phyloP scores from a whole-genome alignment of 1,139 yeast genomes.

The Sugiyamaella sp. region DNA sequence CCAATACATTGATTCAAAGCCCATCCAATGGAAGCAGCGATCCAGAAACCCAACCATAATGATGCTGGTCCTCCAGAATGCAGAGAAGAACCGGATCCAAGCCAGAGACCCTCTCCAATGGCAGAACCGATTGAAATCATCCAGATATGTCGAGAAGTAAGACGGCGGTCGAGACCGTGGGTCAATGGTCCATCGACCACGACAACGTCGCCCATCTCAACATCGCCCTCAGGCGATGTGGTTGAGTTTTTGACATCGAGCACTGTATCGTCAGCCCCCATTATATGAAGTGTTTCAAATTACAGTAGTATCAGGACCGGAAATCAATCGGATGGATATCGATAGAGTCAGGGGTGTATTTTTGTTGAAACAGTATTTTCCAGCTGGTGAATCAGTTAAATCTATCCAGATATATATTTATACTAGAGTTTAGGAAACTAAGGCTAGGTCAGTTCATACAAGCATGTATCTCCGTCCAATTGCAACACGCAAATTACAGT shows the following conservation, averaged over 20 bases:
- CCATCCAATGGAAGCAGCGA: constrained; percentile 65
- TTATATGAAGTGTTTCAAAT: not conserved
- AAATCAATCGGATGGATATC: too few species aligned
- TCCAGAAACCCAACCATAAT: constrained; percentile 59
- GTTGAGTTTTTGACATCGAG: constrained; percentile 12
- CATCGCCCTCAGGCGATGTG: constrained; percentile 6
- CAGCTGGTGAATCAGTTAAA: not conserved
- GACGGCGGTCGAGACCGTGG: constrained; percentile 25
- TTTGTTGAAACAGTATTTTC: not conserved
- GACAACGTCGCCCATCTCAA: constrained; percentile 19
- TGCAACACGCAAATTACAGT: not conserved
- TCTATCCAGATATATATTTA: not conserved
- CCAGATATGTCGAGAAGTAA: constrained; percentile 45
- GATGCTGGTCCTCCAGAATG: constrained; percentile 76
- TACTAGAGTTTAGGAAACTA: not conserved
- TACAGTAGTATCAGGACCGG: too few species aligned
- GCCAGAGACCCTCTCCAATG: constrained; percentile 53
- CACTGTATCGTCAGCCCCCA: constrained; percentile 10
- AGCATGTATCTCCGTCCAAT: constrained; percentile 14
- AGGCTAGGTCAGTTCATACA: not conserved
- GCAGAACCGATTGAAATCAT: constrained; percentile 56
- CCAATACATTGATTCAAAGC: constrained; percentile 71
- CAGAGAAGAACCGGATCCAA: constrained; percentile 65
- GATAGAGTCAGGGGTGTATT: too few species aligned
- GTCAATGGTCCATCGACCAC: constrained; percentile 21